A percentile compares a stretch with the other conserved stretches of the same genome.
Conservation (phyloP, 352 stramenopile genomes). For the Phytophthora fragariae region DNA sequence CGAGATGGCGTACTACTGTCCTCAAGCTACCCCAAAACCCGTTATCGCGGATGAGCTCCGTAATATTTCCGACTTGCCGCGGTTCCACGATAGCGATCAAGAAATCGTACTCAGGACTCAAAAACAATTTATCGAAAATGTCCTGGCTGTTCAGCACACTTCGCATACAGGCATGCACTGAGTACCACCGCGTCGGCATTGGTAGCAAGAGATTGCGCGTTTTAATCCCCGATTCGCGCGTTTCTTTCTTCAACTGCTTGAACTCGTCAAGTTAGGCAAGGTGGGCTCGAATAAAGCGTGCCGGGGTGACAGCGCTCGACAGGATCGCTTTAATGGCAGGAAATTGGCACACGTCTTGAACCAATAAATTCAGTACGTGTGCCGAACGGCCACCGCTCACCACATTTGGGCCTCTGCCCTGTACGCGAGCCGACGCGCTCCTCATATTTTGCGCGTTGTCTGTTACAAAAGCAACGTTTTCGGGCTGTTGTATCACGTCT, state of each 20-base stretch:
- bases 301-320: conserved; percentile 1
- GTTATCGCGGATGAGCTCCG: conserved; percentile 7
- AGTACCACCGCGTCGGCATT: conserved; percentile 16
- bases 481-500: not conserved
- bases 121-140: conserved; percentile 4
- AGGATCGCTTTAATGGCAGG: not conserved
- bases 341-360: conserved; percentile 12
- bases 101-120: conserved; percentile 15
- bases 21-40: conserved; percentile 12
- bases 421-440: conserved; percentile 1
- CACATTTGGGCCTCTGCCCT: conserved; percentile 3
- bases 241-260: conserved; percentile 5
- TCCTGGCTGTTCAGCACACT: conserved; percentile 17
- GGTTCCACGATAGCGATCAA: conserved; percentile 15
- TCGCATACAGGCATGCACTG: not conserved
- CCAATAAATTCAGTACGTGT: conserved; percentile 16
- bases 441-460: conserved; percentile 19
- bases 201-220: conserved; percentile 10
- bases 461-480: not conserved
- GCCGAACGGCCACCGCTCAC: conserved; percentile 13
- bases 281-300: conserved; percentile 4
- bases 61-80: not conserved
- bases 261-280: conserved; percentile 17
- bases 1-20: conserved; percentile 7
- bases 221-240: not conserved